These are phyloP conservation scores for Pterocarpus macrocarpus DNA, from an alignment of 306 rosid species.

Conservation along the genomic window DNA sequence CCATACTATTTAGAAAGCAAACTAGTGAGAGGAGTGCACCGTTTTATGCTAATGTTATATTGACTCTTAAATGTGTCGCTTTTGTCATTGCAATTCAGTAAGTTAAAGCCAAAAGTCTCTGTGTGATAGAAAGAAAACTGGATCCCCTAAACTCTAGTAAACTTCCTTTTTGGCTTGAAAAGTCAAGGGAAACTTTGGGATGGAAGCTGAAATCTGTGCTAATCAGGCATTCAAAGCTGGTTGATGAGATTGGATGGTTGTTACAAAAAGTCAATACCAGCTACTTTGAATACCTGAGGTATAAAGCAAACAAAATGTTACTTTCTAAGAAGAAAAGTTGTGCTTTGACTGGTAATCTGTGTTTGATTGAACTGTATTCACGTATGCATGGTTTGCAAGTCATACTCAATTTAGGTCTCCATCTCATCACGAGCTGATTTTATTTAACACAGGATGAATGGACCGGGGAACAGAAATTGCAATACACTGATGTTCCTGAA, in stretches of 20 bases:
- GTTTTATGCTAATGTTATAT: neutral
- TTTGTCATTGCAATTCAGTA: conserved; percentile 25
- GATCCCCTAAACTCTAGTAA: conserved; percentile 32
- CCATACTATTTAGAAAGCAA: neutral
- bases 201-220: conserved; percentile 37
- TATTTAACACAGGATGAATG: conserved; percentile 82
- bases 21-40: neutral
- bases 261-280: conserved; percentile 34
- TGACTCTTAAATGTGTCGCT: conserved; percentile 12
- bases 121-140: neutral
- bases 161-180: conserved; percentile 25
- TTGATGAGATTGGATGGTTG: conserved; percentile 32
- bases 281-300: conserved; percentile 20
- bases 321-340: conserved; percentile 49
- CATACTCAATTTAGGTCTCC: conserved; percentile 14
- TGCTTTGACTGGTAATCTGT: conserved; percentile 37
- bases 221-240: conserved; percentile 30
- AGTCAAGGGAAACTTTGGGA: conserved; percentile 24
- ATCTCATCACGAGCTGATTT: conserved; percentile 44
- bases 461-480: conserved; percentile 96
- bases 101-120: neutral
- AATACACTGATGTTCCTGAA: conserved; percentile 79
- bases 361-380: conserved; percentile 22
- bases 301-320: conserved; percentile 23
- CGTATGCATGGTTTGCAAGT: conserved; percentile 1